phyloP scores from a whole-genome alignment of 83 land plant genomes.

The Isoetes engelmannii region DNA sequence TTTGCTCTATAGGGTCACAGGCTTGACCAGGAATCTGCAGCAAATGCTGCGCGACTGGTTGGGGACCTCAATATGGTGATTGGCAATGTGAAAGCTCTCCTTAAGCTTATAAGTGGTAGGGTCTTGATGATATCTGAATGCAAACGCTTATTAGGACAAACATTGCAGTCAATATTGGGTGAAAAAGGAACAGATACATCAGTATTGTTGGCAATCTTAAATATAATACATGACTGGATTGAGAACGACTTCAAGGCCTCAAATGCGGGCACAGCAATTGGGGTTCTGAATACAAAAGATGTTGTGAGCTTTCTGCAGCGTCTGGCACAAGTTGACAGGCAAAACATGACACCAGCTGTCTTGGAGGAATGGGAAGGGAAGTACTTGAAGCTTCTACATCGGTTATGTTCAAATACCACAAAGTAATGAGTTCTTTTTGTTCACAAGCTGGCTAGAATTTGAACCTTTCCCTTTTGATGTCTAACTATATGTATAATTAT shows the following conservation, averaged over 20 bases:
- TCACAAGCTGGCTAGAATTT: background rate
- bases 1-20: conserved; percentile 52
- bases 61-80: conserved; percentile 55
- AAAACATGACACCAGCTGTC: conserved; percentile 42
- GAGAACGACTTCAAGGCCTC: conserved; percentile 63
- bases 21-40: conserved; percentile 63
- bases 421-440: conserved; percentile 39
- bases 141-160: conserved; percentile 60
- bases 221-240: conserved; percentile 79
- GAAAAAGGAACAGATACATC: conserved; percentile 93
- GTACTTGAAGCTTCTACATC: conserved; percentile 83
- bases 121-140: conserved; percentile 71
- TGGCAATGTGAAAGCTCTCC: conserved; percentile 60
- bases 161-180: conserved; percentile 56
- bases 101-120: conserved; percentile 81
- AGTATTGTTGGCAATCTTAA: conserved; percentile 78
- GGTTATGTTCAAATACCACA: conserved; percentile 78
- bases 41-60: conserved; percentile 55
- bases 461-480: background rate
- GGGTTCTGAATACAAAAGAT: conserved; percentile 58
- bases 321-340: conserved; percentile 85
- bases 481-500: conserved; percentile 1
- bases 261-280: conserved; percentile 35
- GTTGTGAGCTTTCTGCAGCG: conserved; percentile 74
- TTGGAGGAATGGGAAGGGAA: conserved; percentile 89